Percentiles rank a stretch among this genome's conserved stretches.
Conservation (phyloP, 2,329 filamentous ascomycete genomes). For the Atkinsonella texensis region DNA sequence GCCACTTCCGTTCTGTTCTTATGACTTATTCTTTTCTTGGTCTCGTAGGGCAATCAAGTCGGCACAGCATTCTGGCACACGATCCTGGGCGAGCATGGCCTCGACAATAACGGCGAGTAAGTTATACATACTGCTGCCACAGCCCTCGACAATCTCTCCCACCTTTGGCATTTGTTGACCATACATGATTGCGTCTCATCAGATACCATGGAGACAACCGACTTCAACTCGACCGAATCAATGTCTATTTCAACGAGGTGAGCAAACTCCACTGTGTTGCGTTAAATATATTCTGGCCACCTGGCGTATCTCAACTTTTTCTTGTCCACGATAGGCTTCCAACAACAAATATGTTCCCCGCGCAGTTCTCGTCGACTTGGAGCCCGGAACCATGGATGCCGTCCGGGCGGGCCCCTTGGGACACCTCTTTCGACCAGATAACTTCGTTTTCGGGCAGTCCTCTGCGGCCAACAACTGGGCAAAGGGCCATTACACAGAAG, state of each 20-base stretch:
- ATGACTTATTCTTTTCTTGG: constrained; percentile 9
- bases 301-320: neutral
- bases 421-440: constrained; percentile 98
- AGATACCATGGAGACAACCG: constrained; percentile 92
- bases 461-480: constrained; percentile 99
- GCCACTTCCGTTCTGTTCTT: neutral
- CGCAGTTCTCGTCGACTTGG: constrained; percentile 96
- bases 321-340: constrained; percentile 50
- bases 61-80: constrained; percentile 99
- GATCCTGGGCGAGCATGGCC: constrained; percentile 84
- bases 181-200: neutral
- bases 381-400: constrained; percentile 98
- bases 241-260: constrained; percentile 90
- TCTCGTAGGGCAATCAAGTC: constrained; percentile 91
- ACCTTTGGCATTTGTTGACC: neutral
- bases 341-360: constrained; percentile 98
- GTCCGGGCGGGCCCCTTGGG: constrained; percentile 96
- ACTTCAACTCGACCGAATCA: constrained; percentile 99
- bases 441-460: constrained; percentile 99
- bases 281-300: neutral
- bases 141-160: too few species aligned
- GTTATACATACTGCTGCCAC: neutral
- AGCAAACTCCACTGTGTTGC: constrained; percentile 9
- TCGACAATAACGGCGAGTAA: constrained; percentile 78
- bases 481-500: constrained; percentile 99